These are phyloP conservation scores for Acanthamoeba royreba DNA, from an alignment of 208 protist species.

Conservation along the genomic window DNA sequence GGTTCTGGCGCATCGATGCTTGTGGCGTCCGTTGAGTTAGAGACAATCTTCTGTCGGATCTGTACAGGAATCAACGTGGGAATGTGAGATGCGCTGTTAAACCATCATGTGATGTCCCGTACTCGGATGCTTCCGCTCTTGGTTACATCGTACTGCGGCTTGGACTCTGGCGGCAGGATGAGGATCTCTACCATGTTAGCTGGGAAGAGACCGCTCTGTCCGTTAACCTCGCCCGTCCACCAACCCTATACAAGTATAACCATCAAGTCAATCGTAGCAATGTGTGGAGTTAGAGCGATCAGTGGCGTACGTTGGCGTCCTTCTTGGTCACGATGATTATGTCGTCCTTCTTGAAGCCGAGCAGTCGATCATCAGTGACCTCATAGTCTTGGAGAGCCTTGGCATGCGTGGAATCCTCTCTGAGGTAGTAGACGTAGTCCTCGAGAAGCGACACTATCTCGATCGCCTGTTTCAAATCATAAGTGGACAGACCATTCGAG, in stretches of 20 bases:
- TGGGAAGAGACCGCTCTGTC: neutral
- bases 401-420: constrained; percentile 22
- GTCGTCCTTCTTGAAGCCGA: constrained; percentile 43
- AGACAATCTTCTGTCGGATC: neutral
- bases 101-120: neutral
- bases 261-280: neutral
- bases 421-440: constrained; percentile 30
- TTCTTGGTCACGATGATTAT: constrained; percentile 38
- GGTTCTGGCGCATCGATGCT: neutral
- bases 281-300: neutral
- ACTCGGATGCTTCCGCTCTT: constrained; percentile 16
- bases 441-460: neutral
- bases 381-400: constrained; percentile 41
- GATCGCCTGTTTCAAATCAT: neutral
- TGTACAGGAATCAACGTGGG: neutral
- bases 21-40: neutral
- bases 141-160: neutral
- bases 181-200: constrained; percentile 40
- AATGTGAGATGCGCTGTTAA: neutral
- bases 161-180: neutral
- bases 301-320: neutral
- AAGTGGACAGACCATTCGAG: neutral
- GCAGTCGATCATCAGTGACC: neutral
- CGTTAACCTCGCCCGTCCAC: neutral
- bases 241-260: neutral